Evolutionary conservation across 768 basidiomycete genomes (phyloP), one percentile per base, ranked within the genome.

Genomic region (Steccherinum ochraceum): DNA sequence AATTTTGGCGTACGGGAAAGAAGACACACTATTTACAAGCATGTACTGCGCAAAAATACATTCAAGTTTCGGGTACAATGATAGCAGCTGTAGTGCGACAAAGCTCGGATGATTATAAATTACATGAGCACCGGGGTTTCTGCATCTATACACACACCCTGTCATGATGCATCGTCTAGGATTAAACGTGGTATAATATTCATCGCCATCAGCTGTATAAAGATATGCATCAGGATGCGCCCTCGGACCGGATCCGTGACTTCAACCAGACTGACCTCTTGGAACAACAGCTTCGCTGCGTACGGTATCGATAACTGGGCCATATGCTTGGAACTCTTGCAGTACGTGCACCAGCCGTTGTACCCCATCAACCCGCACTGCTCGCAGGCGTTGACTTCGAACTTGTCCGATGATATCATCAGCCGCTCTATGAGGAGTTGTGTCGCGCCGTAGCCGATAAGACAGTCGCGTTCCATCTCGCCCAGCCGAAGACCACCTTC

Each of bases 371-470:
- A 70, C 5, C 96, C 96, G 66, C 96, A 99, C 51, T 86, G 80
- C 59, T 93, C 79, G 64, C 96, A 99, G 12, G 94, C 94, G 60
- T 95, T 90, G 48, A 96, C 91, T 67, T 96, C 91, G 63, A 98
- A 99, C 61, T 91, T 91, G 70, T 99, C 96, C 20, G 93, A 96
- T 4, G 95, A 98, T 54, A 98, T 94, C 96, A 99, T 99, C 13
- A 99, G 78, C 21, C 96, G 88, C 69, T 99, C 96, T 2, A 99
- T 81, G 26, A 99, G 73, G 42, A 99, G 77, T 61, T 98, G 95
- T 0, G 94, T 95, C 10, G 96, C 96, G n/a, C 96, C 96, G 61
- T 99, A 91, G 39, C 95, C 96, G 61, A 97, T 95, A 40, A 97
- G 74, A 67, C 96, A 99, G 69, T 99, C 96, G 43, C 96, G 86